Base-by-base conservation (phyloP, 257 asterid genomes). In the Marsdenia floribunda region DNA sequence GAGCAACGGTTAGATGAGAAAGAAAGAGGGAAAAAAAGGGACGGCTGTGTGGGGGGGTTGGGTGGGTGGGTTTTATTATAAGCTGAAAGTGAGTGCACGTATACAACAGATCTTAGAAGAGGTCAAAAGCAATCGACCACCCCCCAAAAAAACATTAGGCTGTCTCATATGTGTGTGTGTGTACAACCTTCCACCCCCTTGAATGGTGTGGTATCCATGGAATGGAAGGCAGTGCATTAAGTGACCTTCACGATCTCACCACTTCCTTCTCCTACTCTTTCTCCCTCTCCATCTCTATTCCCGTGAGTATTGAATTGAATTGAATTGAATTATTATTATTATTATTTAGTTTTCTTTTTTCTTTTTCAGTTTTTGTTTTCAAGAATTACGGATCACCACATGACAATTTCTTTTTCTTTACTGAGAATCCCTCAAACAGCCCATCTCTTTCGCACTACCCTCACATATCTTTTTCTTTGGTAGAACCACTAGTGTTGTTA, bases 361-460 rank as follows among this genome's bases (percentile, higher is more conserved):
- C 33, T 29, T 29, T 29, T 29, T 29, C 33, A 29, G 38, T 76
- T 82, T 77, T 14, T 50, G 15, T 50, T 18, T 82, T 80, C 86
- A 81, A 79, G 82, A 86, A 73, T 80, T 72, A 79, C 90, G 96
- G 93, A 89, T 91, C 95, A 85, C 96, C 96, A 78, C 91, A 85
- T 47, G 91, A 82, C 90, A 77, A 44, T 75, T 91, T 85, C 88
- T 71, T 68, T 50, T 72, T 22, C 65, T 38, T 57, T 68, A 65
- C 83, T 68, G 68, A 79, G 46, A 66, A 81, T 80, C 79, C 75
- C 55, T 73, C 84, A 80, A 72, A 42, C 79, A 72, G 63, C 60
- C 65, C 85, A 37, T 75, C 57, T 44, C 73, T 59, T 79, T 63
- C 80, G 79, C 81, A 26, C 78, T 64, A 55, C 42, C 65, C 58